Conservation (phyloP, 768 basidiomycete species). For the Kwoniella europaea region DNA sequence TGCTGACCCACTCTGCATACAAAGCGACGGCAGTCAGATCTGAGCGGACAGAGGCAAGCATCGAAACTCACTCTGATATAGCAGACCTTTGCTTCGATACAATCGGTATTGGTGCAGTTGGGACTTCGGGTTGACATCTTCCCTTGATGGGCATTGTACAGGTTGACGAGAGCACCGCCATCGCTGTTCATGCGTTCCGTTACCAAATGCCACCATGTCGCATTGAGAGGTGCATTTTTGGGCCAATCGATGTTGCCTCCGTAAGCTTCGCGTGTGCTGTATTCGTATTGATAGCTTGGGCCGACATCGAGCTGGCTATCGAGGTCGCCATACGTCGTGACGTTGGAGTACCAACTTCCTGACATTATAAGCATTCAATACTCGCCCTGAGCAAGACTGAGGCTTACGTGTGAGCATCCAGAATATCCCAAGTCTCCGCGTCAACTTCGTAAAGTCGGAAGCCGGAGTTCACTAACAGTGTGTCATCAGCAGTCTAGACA, state of each 20-base stretch:
- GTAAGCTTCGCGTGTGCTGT: constrained; percentile 72
- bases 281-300: constrained; percentile 71
- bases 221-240: constrained; percentile 71
- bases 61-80: constrained; percentile 28
- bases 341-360: constrained; percentile 69
- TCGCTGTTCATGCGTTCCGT: constrained; percentile 63
- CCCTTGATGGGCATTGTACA: constrained; percentile 73
- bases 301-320: constrained; percentile 67
- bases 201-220: constrained; percentile 81
- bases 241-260: constrained; percentile 68
- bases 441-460: constrained; percentile 76
- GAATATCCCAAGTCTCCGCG: constrained; percentile 77
- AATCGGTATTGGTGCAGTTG: constrained; percentile 66
- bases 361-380: not conserved
- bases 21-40: constrained; percentile 41
- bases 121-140: constrained; percentile 67
- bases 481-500: constrained; percentile 59
- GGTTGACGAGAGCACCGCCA: constrained; percentile 58
- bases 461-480: constrained; percentile 68
- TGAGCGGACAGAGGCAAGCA: not conserved
- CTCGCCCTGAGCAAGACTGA: not conserved
- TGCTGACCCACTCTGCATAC: constrained; percentile 75
- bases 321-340: constrained; percentile 66
- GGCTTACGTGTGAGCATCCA: constrained; percentile 77
- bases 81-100: constrained; percentile 72